Conservation (phyloP, 2,329 filamentous ascomycete genomes). For the Aspergillus tanneri region DNA sequence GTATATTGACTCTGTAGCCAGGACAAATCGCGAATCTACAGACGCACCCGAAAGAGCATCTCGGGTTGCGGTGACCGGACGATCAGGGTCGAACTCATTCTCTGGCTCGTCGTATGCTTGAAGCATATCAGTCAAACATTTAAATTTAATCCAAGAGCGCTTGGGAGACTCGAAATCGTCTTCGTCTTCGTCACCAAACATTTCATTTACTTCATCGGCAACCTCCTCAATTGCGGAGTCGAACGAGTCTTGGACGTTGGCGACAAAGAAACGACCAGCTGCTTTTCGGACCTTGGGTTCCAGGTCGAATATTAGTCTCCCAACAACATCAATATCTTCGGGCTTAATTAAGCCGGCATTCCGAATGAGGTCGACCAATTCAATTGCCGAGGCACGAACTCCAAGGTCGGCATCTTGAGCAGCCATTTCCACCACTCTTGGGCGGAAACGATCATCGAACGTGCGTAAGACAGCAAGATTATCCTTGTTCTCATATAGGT, state of each 20-base stretch:
- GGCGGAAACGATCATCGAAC: slow-evolving; percentile 89
- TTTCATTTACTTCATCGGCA: slow-evolving; percentile 75
- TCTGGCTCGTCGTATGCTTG: slow-evolving; percentile 73
- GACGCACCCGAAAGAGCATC: slow-evolving; percentile 58
- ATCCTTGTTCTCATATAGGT: slow-evolving; percentile 75
- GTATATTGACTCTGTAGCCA: slow-evolving; percentile 82
- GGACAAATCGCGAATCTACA: slow-evolving; percentile 76
- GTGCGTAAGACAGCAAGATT: slow-evolving; percentile 75
- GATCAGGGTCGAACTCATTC: slow-evolving; percentile 30
- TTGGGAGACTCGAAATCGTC: slow-evolving; percentile 72
- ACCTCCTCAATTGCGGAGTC: slow-evolving; percentile 79
- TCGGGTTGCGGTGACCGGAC: slow-evolving; percentile 24
- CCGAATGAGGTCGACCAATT: slow-evolving; percentile 77
- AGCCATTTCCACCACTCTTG: slow-evolving; percentile 88
- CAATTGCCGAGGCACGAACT: slow-evolving; percentile 77
- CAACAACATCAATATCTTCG: slow-evolving; percentile 83
- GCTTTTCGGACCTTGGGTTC: slow-evolving; percentile 83
- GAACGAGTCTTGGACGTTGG: slow-evolving; percentile 79
- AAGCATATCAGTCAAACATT: slow-evolving; percentile 82
- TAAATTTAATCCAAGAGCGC: slow-evolving; percentile 84
- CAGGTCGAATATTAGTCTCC: slow-evolving; percentile 83
- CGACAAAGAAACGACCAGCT: slow-evolving; percentile 85
- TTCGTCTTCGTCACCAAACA: slow-evolving; percentile 69
- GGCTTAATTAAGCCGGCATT: slow-evolving; percentile 85
- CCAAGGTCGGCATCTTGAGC: slow-evolving; percentile 77